Evolutionary conservation across 768 basidiomycete species (phyloP).

Genomic region (Mrakia blollopis): DNA sequence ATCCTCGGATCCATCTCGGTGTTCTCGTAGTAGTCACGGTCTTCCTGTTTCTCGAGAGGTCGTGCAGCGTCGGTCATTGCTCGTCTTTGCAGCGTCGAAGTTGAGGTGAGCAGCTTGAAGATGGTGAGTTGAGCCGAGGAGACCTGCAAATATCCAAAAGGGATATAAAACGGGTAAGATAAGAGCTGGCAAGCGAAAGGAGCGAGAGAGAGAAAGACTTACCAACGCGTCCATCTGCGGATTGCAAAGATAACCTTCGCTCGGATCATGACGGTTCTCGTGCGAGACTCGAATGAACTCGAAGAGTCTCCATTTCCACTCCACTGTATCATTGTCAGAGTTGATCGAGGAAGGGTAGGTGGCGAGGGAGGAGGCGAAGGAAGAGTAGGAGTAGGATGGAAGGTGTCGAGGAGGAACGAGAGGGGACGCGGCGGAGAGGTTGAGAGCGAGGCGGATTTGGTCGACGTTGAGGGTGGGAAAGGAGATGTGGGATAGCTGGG

Average conservation of each 20-base stretch:
- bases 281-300: neutral
- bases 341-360: neutral
- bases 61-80: neutral
- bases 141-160: neutral
- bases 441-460: neutral
- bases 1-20: neutral
- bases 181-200: neutral
- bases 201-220: neutral
- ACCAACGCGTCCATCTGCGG: neutral
- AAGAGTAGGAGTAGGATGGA: neutral
- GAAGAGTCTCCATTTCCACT: neutral
- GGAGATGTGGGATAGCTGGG: neutral
- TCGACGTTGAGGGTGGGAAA: neutral
- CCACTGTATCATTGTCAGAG: neutral
- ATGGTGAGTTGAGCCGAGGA: neutral
- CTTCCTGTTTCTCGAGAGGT: neutral
- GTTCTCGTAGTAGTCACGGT: neutral
- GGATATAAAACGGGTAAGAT: no score
- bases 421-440: neutral
- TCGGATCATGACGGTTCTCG: neutral
- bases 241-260: neutral
- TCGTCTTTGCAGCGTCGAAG: neutral
- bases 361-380: neutral
- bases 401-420: neutral
- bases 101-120: neutral